Conservation (phyloP, 2,329 filamentous ascomycete genomes). For the Paraphaeosphaeria sporulosa region DNA sequence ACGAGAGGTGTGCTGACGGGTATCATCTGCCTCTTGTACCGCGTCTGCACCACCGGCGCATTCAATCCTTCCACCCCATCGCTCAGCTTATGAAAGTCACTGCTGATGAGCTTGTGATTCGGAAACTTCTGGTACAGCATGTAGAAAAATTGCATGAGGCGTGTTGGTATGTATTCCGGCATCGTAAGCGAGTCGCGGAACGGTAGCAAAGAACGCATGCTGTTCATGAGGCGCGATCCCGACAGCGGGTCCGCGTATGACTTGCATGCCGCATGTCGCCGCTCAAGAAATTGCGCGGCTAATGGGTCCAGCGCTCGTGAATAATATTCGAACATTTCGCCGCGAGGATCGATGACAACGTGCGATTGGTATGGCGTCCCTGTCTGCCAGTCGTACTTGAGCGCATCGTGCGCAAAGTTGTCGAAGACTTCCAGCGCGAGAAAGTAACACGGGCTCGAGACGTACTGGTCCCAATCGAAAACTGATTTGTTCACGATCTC, state of each 20-base stretch:
- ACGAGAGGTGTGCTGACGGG: conserved; percentile 91
- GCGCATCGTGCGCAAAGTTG: conserved; percentile 94
- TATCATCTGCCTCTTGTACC: conserved; percentile 85
- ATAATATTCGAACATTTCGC: conserved; percentile 97
- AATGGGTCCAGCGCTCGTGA: conserved; percentile 80
- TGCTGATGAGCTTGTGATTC: conserved; percentile 84
- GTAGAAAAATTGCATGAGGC: conserved; percentile 96
- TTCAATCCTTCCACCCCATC: conserved; percentile 86
- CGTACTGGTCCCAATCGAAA: conserved; percentile 89
- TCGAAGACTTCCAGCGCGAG: conserved; percentile 98
- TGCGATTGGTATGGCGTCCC: conserved; percentile 86
- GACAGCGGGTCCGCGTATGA: conserved; percentile 70
- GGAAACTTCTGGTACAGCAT: conserved; percentile 89
- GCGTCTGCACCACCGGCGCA: conserved; percentile 93
- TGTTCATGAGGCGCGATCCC: conserved; percentile 63
- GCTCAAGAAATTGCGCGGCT: conserved; percentile 80
- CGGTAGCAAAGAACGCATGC: conserved; percentile 70
- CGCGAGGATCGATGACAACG: conserved; percentile 82
- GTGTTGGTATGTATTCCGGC: conserved; percentile 93
- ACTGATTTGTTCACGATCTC: conserved; percentile 95
- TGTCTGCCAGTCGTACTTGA: conserved; percentile 86
- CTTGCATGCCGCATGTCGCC: conserved; percentile 76
- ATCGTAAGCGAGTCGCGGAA: conserved; percentile 77
- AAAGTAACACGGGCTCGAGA: conserved; percentile 96
- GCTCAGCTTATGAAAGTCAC: conserved; percentile 88